These are phyloP conservation scores for Helichrysum umbraculigerum DNA, from an alignment of 129 eudicot species.

Conservation along the genomic window DNA sequence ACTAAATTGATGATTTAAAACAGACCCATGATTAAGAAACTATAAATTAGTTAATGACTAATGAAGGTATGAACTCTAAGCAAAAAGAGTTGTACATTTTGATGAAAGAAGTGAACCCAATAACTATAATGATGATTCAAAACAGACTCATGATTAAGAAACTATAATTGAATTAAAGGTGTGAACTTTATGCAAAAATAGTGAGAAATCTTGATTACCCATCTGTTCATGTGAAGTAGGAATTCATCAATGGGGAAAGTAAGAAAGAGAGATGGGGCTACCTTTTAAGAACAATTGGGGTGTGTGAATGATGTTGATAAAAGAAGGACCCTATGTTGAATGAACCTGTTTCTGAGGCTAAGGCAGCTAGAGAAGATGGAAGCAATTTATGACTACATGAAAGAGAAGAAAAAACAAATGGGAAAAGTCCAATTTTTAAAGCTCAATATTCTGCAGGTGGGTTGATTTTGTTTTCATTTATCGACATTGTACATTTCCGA, in stretches of 20 bases:
- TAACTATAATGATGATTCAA: slow-evolving; percentile 16
- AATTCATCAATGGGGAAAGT: slow-evolving; percentile 10
- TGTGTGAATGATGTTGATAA: slow-evolving; percentile 17
- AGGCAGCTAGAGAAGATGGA: slow-evolving; percentile 32
- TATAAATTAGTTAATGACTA: too few species aligned
- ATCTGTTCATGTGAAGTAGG: slow-evolving; percentile 18
- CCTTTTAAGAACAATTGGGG: slow-evolving; percentile 24
- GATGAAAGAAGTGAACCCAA: not conserved
- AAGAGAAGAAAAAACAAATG: slow-evolving; percentile 21
- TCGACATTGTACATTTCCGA: slow-evolving; percentile 17
- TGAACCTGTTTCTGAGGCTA: slow-evolving; percentile 24
- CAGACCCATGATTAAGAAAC: too few species aligned
- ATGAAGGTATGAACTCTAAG: too few species aligned
- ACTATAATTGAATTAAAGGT: slow-evolving; percentile 15
- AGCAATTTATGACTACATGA: slow-evolving; percentile 31
- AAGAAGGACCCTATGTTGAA: slow-evolving; percentile 8
- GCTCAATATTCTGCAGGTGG: slow-evolving; percentile 26
- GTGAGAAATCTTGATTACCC: not conserved
- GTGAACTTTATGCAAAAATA: not conserved
- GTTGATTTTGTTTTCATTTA: slow-evolving; percentile 17
- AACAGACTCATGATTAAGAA: slow-evolving; percentile 1
- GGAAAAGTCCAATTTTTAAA: slow-evolving; percentile 31
- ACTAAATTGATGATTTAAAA: too few species aligned
- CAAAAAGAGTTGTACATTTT: too few species aligned
- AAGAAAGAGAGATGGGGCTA: slow-evolving; percentile 10